Evolutionary conservation across 306 rosid genomes (phyloP).

Genomic region (Quercus engelmannii): DNA sequence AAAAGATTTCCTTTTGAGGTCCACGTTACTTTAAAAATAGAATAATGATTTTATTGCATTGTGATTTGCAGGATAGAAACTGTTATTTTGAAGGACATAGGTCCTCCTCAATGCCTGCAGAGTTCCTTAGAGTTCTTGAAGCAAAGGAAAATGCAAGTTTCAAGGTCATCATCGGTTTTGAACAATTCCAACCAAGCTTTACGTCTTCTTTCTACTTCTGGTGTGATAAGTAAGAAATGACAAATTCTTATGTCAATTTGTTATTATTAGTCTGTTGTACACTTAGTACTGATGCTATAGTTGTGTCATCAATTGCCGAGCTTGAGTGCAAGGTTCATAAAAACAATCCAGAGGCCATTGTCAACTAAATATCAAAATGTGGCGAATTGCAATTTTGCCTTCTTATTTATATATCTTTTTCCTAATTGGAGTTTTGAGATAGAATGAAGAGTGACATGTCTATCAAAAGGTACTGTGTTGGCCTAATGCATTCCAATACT

Average conservation of each 20-base stretch:
- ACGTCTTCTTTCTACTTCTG: constrained; percentile 64
- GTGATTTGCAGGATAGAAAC: constrained; percentile 59
- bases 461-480: not conserved
- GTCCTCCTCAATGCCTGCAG: constrained; percentile 59
- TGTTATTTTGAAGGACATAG: constrained; percentile 46
- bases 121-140: constrained; percentile 79
- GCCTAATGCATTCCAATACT: not conserved
- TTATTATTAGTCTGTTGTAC: not conserved
- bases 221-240: constrained; percentile 48
- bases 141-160: constrained; percentile 59
- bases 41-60: constrained; percentile 1
- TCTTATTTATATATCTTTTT: too few relatives aligned
- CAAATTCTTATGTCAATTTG: not conserved
- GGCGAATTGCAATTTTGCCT: not conserved
- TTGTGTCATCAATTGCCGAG: not conserved
- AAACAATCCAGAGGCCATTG: not conserved
- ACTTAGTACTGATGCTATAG: not conserved
- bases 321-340: not conserved
- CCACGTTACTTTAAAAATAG: not conserved
- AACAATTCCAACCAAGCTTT: constrained; percentile 77
- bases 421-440: too few relatives aligned
- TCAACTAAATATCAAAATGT: not conserved
- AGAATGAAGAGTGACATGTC: too few relatives aligned
- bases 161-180: constrained; percentile 75
- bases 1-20: not conserved